Base-by-base conservation (phyloP, 495 filamentous ascomycete genomes). In the Glutinoglossum americanum region DNA sequence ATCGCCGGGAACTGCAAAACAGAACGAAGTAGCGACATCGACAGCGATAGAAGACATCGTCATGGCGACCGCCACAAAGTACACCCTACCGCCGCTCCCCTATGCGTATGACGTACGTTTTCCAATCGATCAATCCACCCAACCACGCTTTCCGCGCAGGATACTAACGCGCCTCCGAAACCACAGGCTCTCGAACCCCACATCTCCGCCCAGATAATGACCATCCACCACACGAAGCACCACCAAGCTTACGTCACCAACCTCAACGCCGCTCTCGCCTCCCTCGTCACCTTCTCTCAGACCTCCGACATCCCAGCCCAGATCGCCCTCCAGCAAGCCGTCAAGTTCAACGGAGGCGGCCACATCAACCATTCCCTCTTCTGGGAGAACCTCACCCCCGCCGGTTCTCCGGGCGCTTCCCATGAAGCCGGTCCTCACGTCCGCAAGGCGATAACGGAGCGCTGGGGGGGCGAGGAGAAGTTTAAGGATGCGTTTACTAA, bases 171-270 rank as follows among this genome's bases (percentile, higher is more conserved):
- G n/a, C n/a, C n/a, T n/a, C n/a, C n/a, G n/a, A n/a, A n/a, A 6
- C 47, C 47, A 28, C 13, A 53, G 49, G 92, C 88, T 21, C 87
- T 98, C 65, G 92, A 98, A 70, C 92, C 92, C 61, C 71, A 85
- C 68, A 93, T 98, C 73, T 89, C 84, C 41, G 89, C 86, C 72
- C 82, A 88, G 76, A 98, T 98, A 74, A 98, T 98, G 92, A 89
- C 97, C 77, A 75, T 88, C 10, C 84, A 88, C 71, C 80, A 88
- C 76, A 75, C 71, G 65, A 84, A 82, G 65, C 84, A 88, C 72
- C 84, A 88, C 73, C 73, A 85, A 63, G 83, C 83, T 59, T 88
- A 88, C 68, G 84, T 88, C 59, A 86, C 75, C 67, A 77, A 77
- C 49, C 76, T 80, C 66, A 88, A 88, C 70, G 71, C 72, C 44